These are phyloP conservation scores for Pseudocercospora vitis DNA, from an alignment of 2,329 filamentous ascomycete species.

Conservation along the genomic window DNA sequence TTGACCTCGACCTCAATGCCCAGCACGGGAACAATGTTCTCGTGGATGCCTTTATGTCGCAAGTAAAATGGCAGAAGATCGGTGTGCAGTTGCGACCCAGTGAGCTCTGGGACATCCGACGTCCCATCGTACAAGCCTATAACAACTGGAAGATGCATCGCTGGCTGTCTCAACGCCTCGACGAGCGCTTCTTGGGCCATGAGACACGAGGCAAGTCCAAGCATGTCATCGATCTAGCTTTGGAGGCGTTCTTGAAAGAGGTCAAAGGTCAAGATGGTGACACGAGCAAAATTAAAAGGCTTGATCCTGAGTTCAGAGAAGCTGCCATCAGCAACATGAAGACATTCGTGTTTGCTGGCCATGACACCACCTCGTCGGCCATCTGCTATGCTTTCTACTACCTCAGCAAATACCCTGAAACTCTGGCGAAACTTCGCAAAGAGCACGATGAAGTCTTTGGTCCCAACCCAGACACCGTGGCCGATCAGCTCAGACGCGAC, in stretches of 20 bases:
- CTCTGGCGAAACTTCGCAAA: slow-evolving; percentile 40
- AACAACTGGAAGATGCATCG: slow-evolving; percentile 41
- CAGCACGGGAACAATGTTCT: slow-evolving; percentile 40
- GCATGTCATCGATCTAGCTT: slow-evolving; percentile 40
- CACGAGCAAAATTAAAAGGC: slow-evolving; percentile 28
- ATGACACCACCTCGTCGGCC: slow-evolving; percentile 44
- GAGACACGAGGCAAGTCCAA: slow-evolving; percentile 36
- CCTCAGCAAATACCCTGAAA: slow-evolving; percentile 39
- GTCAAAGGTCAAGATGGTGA: slow-evolving; percentile 31
- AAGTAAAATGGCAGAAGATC: slow-evolving; percentile 39
- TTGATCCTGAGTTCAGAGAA: slow-evolving; percentile 41
- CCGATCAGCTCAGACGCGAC: slow-evolving; percentile 43
- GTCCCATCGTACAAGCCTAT: slow-evolving; percentile 38
- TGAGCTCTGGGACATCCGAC: slow-evolving; percentile 41
- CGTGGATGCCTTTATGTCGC: slow-evolving; percentile 39
- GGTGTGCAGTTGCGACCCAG: slow-evolving; percentile 40
- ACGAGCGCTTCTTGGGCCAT: slow-evolving; percentile 41
- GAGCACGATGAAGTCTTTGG: slow-evolving; percentile 58
- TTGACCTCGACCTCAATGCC: slow-evolving; percentile 42
- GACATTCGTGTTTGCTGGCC: slow-evolving; percentile 46
- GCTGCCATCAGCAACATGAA: slow-evolving; percentile 42
- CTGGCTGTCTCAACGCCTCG: slow-evolving; percentile 38
- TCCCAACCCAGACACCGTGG: slow-evolving; percentile 37
- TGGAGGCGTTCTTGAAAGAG: slow-evolving; percentile 43
- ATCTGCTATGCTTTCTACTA: slow-evolving; percentile 44